Evolutionary conservation across 2,329 filamentous ascomycete species (phyloP).

Genomic region (Venturia carpophila): DNA sequence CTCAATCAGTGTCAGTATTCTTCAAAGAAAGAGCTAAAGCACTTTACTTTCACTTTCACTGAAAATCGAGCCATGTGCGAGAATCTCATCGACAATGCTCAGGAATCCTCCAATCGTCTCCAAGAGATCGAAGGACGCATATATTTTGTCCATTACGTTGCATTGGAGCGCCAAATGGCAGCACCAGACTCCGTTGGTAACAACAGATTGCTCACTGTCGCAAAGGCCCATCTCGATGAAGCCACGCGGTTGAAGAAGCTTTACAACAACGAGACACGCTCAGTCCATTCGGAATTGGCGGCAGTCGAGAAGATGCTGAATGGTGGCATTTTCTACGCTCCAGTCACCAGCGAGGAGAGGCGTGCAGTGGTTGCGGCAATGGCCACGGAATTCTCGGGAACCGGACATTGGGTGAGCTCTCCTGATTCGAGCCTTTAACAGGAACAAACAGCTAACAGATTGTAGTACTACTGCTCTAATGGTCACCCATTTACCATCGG

Average conservation of each 20-base stretch:
- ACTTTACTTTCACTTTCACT: constrained; percentile 24
- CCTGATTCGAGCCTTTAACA: too few species aligned
- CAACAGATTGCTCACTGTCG: too few species aligned
- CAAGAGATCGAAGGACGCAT: constrained; percentile 46
- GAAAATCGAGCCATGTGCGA: too few species aligned
- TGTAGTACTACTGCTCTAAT: constrained; percentile 33
- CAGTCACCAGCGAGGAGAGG: constrained; percentile 37
- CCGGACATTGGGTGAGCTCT: constrained; percentile 46
- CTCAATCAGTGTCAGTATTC: constrained; percentile 21
- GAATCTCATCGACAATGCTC: too few species aligned
- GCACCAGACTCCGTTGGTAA: too few species aligned
- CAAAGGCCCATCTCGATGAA: constrained; percentile 26
- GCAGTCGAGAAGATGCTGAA: constrained; percentile 41
- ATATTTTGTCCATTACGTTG: constrained; percentile 43
- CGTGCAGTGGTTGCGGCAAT: constrained; percentile 41
- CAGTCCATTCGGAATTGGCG: constrained; percentile 41
- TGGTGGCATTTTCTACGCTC: constrained; percentile 40
- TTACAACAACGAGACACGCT: constrained; percentile 25
- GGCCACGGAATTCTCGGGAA: constrained; percentile 37
- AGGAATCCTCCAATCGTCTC: constrained; percentile 33
- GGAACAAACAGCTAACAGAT: too few species aligned
- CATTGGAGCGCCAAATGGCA: constrained; percentile 37
- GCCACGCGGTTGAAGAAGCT: constrained; percentile 25
- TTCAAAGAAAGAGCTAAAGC: not conserved
- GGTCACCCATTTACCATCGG: constrained; percentile 51